Conservation (phyloP, 208 protist species). For the Leishmania guyanensis region DNA sequence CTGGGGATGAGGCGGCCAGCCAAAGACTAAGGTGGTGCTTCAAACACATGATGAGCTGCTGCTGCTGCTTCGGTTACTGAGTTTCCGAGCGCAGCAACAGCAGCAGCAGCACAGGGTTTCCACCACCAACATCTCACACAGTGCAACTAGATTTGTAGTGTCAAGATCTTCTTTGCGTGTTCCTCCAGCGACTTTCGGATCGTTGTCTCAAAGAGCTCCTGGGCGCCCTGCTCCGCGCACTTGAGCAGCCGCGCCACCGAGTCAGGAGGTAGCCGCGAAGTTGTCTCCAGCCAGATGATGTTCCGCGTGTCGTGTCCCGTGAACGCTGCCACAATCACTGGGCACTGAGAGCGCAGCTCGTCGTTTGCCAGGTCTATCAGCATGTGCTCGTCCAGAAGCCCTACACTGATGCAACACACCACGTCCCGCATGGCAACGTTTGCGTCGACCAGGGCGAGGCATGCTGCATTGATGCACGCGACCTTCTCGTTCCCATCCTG, state of each 20-base stretch:
- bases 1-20: background rate
- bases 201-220: constrained; percentile 40
- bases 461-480: constrained; percentile 87
- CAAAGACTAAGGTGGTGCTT: background rate
- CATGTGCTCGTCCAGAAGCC: constrained; percentile 64
- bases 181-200: constrained; percentile 55
- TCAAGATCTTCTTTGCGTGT: constrained; percentile 56
- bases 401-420: constrained; percentile 69
- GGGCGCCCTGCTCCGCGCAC: constrained; percentile 51
- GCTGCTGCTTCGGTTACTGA: background rate
- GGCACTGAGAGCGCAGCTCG: constrained; percentile 78
- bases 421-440: constrained; percentile 84
- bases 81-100: background rate
- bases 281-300: constrained; percentile 85
- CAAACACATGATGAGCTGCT: background rate
- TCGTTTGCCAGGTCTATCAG: constrained; percentile 79
- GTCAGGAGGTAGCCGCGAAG: constrained; percentile 61
- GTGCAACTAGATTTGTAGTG: constrained; percentile 33
- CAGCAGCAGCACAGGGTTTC: background rate
- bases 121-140: background rate
- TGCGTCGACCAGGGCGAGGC: constrained; percentile 84
- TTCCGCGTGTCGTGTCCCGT: constrained; percentile 61
- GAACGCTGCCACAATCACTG: constrained; percentile 63
- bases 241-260: constrained; percentile 53
- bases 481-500: constrained; percentile 85